Base-by-base conservation (phyloP, 2,329 filamentous ascomycete species). In the Passalora sequoiae region DNA sequence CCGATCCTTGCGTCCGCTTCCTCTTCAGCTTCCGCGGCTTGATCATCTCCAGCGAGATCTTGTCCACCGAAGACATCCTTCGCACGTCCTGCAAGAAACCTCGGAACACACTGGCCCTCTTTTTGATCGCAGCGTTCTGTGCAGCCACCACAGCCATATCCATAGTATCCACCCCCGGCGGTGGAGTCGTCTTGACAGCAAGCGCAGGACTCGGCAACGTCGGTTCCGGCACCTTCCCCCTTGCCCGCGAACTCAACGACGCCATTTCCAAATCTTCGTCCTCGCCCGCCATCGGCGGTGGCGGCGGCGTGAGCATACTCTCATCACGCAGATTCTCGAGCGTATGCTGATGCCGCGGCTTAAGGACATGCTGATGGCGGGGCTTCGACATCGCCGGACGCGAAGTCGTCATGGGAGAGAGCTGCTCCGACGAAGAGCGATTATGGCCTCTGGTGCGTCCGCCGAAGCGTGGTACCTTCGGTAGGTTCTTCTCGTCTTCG, bases 351-450 rank as follows among this genome's bases (percentile, higher is more conserved):
- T 39, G 40, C 5, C 41, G 16, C 7, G 38, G 8, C 19, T 24
- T 44, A n/a, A 38, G 24, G 8, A 32, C 46, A 12, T 33, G 35
- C 4, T 28, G 38, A 19, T 39, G 40, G 6, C 41, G 16, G 9
- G 38, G 8, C 19, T 24, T 44, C 13, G 37, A 38, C 16, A 38
- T 30, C 7, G 15, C 16, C 13, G n/a, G n/a, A n/a, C 44, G 41
- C 6, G 48, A 37, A 9, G 37, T 46, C 6, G 44, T 33, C n/a
- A 43, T 44, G 2, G 52, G 52, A 8, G 52, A 55, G 10, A 53
- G 29, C 13, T 47, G 47, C 22, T 55, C 52, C 4, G 52, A 55
- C 7, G 52, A 55, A 6, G 52, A 55, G 43, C 50, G 33, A 16
- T 46, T 47, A 12, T 53, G 49, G 29, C 28, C 33, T 36, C 33